Base-by-base conservation (phyloP, 2,329 filamentous ascomycete genomes). In the Gyromitra esculenta region DNA sequence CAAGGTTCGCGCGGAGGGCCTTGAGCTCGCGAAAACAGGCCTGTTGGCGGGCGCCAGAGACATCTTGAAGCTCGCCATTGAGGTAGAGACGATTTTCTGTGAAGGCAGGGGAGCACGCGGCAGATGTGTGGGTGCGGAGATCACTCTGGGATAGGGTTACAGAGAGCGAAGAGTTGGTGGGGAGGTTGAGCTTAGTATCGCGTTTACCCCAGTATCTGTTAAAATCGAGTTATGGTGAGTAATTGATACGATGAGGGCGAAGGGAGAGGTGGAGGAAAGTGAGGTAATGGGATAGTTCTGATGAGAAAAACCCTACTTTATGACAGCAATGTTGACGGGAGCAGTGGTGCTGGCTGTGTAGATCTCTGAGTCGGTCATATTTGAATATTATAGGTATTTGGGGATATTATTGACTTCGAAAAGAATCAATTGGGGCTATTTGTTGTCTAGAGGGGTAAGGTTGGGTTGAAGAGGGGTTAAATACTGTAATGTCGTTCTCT, bases 241-340 rank as follows among this genome's bases (percentile, higher is more conserved):
- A 75, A 41, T 74, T 79, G 63, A n/a, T 54, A 35, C 57, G 39
- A 15, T 45, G 25, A 9, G 15, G 50, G 39, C 3, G 54, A 11
- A n/a, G 18, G 21, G 5, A 57, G 25, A 13, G 21, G 5, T 31
- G 9, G 1, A 11, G 39, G 48, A 11, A 5, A 39, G 74, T 60
- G 50, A 63, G 45, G 41, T 60, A 25, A 50, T 21, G 63, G 67
- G 74, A 15, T 43, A 73, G 60, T 77, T 73, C 68, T 31, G 2
- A 31, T 31, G 60, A 48, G 76, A 62, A 63, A 79, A 57, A 75
- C 76, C 59, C n/a, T 60, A 78, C 73, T 78, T 98, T 86, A 98
- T 96, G 74, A 98, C 94, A 80, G 95, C 95, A 83, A 98, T 98
- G 87, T 98, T 98, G 83, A 98, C 95, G 13, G 95, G 96, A 52